Conservation (phyloP, 2,329 filamentous ascomycete genomes). For the Fusarium redolens region DNA sequence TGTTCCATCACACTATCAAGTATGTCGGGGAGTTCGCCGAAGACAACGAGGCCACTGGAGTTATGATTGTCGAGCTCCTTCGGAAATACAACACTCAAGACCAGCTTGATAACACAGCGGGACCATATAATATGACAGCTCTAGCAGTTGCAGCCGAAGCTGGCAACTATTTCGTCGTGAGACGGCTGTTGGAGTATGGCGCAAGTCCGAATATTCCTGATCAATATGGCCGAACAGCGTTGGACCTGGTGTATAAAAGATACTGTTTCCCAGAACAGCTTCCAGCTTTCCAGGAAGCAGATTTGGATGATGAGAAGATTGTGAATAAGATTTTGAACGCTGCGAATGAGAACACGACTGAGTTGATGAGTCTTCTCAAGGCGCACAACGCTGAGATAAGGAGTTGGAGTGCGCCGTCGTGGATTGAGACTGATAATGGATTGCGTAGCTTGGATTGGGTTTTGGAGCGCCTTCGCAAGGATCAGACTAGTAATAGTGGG, state of each 20-base stretch:
- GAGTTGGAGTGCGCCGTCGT: not conserved
- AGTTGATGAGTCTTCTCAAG: not conserved
- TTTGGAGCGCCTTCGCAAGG: not conserved
- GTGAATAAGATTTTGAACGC: not conserved
- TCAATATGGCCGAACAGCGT: not conserved
- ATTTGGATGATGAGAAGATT: not conserved
- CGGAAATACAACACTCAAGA: not conserved
- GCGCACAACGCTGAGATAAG: not conserved
- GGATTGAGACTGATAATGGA: not conserved
- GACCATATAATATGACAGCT: not conserved
- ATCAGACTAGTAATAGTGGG: not conserved
- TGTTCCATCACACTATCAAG: not conserved
- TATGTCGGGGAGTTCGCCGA: not conserved
- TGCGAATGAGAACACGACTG: slow-evolving; percentile 1
- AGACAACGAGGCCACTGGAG: not conserved
- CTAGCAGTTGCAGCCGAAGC: not conserved
- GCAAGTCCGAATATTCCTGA: not conserved
- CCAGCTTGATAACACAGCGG: not conserved
- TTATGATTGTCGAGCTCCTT: not conserved
- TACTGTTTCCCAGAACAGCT: not conserved
- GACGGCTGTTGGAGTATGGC: not conserved
- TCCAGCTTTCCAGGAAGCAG: not conserved
- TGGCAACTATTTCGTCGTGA: not conserved
- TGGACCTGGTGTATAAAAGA: not conserved
- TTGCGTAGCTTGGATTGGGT: not conserved